Conservation (phyloP, 1,284 basidiomycete species). For the Leccinum pachyderme region DNA sequence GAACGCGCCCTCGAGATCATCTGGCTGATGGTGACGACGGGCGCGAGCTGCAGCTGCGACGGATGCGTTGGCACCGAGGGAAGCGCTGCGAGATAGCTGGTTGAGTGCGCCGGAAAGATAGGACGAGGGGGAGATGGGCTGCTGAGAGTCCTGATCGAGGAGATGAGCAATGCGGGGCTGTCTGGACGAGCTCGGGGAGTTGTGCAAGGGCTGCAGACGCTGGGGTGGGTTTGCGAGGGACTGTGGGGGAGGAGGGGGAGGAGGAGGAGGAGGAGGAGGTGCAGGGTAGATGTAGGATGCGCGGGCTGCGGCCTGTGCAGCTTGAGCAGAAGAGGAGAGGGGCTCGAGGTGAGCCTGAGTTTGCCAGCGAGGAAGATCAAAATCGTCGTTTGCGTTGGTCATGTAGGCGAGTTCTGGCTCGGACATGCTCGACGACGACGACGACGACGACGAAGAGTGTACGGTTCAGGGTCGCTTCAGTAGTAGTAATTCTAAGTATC, state of each 20-base stretch:
- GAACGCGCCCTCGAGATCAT: conserved; percentile 71
- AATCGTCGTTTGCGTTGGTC: conserved; percentile 54
- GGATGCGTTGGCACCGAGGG: conserved; percentile 50
- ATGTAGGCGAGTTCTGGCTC: conserved; percentile 55
- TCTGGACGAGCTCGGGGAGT: conserved; percentile 40
- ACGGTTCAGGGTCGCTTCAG: conserved; percentile 36
- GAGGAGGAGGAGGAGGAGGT: conserved; percentile 44
- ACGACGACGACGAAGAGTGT: conserved; percentile 12
- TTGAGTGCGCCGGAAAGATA: conserved; percentile 33
- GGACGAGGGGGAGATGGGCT: conserved; percentile 32
- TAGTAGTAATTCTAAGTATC: neutral
- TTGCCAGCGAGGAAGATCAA: conserved; percentile 81
- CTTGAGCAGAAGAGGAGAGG: conserved; percentile 59
- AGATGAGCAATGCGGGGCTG: conserved; percentile 64
- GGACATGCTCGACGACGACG: conserved; percentile 40
- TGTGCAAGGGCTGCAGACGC: conserved; percentile 6
- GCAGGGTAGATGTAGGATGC: conserved; percentile 45
- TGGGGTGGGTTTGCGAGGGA: conserved; percentile 23
- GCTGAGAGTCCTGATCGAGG: conserved; percentile 54
- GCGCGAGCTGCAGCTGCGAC: conserved; percentile 43
- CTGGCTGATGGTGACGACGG: conserved; percentile 58
- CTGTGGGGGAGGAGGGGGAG: conserved; percentile 11
- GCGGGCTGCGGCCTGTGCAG: conserved; percentile 54
- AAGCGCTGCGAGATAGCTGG: conserved; percentile 63
- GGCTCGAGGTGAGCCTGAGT: conserved; percentile 59